phyloP scores from a whole-genome alignment of 2,329 filamentous ascomycete species.

The Canariomyces notabilis region DNA sequence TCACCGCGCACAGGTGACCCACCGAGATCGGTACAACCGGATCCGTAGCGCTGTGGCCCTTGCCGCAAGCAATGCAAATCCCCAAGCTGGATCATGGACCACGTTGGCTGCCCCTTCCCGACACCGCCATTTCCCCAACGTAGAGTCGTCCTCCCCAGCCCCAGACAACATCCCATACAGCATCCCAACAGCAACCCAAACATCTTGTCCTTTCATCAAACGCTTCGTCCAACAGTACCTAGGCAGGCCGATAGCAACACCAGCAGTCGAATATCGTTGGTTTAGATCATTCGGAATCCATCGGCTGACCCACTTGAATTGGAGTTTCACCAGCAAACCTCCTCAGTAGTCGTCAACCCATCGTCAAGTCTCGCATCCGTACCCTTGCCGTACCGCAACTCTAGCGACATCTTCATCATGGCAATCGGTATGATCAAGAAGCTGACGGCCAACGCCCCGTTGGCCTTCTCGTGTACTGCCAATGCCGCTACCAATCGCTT shows the following conservation, averaged over 20 bases:
- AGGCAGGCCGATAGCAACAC: neutral
- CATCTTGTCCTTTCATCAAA: neutral
- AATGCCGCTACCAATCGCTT: constrained; percentile 46
- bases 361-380: neutral
- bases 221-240: constrained; percentile 4
- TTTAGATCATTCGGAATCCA: constrained; percentile 2
- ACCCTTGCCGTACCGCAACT: neutral
- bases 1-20: constrained; percentile 18
- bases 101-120: constrained; percentile 8
- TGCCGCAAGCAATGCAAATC: neutral
- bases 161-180: neutral
- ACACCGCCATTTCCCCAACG: constrained; percentile 27
- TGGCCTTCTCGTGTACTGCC: constrained; percentile 16
- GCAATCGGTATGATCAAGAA: constrained; percentile 24
- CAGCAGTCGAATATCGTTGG: neutral
- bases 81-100: constrained; percentile 3
- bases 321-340: constrained; percentile 1
- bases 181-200: neutral
- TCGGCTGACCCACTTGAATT: constrained; percentile 1
- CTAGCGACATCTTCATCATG: constrained; percentile 21
- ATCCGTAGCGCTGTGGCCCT: constrained; percentile 8
- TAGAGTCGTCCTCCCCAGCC: too few relatives aligned
- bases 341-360: neutral
- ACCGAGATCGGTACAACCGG: constrained; percentile 23
- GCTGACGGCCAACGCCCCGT: constrained; percentile 2